Percentiles rank a stretch among this genome's conserved stretches.
phyloP scores from a whole-genome alignment of 176 grass and related monocot species.

The Cymbopogon citratus region DNA sequence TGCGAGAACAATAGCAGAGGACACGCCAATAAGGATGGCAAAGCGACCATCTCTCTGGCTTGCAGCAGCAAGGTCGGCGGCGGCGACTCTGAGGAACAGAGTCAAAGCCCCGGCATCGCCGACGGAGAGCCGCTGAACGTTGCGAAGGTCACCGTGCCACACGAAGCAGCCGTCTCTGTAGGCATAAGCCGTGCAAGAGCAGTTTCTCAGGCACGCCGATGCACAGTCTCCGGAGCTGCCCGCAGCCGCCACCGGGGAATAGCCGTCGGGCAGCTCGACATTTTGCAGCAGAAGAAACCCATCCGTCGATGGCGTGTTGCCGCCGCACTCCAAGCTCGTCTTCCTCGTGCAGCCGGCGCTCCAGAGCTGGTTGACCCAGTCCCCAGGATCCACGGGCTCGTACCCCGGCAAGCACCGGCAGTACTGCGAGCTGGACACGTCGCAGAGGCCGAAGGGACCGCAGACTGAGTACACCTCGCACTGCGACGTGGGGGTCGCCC shows the following conservation, averaged over 20 bases:
- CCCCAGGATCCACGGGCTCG: slow-evolving; percentile 1
- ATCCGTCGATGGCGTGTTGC: background rate
- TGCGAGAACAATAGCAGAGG: background rate
- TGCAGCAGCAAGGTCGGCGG: background rate
- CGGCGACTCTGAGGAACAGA: slow-evolving; percentile 32
- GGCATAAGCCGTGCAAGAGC: slow-evolving; percentile 36
- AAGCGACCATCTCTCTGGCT: background rate
- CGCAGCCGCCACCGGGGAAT: background rate
- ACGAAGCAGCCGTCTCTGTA: slow-evolving; percentile 15
- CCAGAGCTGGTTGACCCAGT: slow-evolving; percentile 22
- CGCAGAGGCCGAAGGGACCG: slow-evolving; percentile 44
- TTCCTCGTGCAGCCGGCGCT: slow-evolving; percentile 33
- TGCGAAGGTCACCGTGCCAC: slow-evolving; percentile 15
- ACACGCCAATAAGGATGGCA: background rate
- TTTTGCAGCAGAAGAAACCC: slow-evolving; percentile 35
- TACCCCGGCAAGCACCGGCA: slow-evolving; percentile 39
- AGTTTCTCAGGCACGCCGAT: slow-evolving; percentile 46
- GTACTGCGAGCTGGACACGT: slow-evolving; percentile 20
- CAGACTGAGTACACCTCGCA: slow-evolving; percentile 54
- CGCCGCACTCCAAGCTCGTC: slow-evolving; percentile 20
- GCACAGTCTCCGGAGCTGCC: slow-evolving; percentile 21
- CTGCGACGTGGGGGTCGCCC: slow-evolving; percentile 29
- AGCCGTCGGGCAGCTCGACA: slow-evolving; percentile 35
- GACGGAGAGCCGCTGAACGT: slow-evolving; percentile 26
- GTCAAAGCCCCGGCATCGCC: background rate